Evolutionary conservation across 78 protist genomes (phyloP).

Genomic region (Dictyostelium intermedium): DNA sequence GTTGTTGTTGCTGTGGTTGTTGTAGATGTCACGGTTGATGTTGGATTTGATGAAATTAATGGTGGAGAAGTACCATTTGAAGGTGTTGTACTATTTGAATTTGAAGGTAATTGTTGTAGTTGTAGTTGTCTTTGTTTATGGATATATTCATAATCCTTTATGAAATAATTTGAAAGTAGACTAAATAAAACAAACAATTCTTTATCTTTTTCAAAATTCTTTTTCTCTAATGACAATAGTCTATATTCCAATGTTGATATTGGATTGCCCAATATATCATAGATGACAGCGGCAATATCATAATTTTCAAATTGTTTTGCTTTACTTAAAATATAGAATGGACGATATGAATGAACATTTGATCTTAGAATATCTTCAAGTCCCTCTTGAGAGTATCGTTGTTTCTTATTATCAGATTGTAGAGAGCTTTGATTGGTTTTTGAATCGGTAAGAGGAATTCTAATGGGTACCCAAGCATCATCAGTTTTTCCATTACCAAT

Average conservation of each 20-base stretch:
- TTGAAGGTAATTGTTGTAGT: slow-evolving; percentile 1
- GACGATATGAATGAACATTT: slow-evolving; percentile 11
- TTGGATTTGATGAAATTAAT: slow-evolving; percentile 4
- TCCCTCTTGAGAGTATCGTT: slow-evolving; percentile 61
- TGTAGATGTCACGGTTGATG: too few relatives aligned
- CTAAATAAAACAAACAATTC: background rate
- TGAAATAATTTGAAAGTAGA: slow-evolving; percentile 24
- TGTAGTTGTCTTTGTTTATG: background rate
- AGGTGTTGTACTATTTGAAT: background rate
- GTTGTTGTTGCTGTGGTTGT: too few relatives aligned
- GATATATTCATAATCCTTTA: background rate
- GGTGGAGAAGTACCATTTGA: background rate
- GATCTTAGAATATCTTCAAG: slow-evolving; percentile 19
- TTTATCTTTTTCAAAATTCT: slow-evolving; percentile 26
- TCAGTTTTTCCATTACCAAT: slow-evolving; percentile 71
- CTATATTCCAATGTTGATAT: slow-evolving; percentile 58
- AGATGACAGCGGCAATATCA: slow-evolving; percentile 39
- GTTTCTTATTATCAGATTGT: slow-evolving; percentile 21
- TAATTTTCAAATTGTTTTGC: slow-evolving; percentile 68
- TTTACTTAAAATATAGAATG: slow-evolving; percentile 10
- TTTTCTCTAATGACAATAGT: slow-evolving; percentile 13
- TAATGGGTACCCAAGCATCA: slow-evolving; percentile 60
- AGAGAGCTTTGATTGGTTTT: background rate
- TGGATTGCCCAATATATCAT: slow-evolving; percentile 38
- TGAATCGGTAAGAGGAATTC: background rate